These are phyloP conservation scores for Sicyos baderoa DNA, from an alignment of 306 rosid species.

Conservation along the genomic window DNA sequence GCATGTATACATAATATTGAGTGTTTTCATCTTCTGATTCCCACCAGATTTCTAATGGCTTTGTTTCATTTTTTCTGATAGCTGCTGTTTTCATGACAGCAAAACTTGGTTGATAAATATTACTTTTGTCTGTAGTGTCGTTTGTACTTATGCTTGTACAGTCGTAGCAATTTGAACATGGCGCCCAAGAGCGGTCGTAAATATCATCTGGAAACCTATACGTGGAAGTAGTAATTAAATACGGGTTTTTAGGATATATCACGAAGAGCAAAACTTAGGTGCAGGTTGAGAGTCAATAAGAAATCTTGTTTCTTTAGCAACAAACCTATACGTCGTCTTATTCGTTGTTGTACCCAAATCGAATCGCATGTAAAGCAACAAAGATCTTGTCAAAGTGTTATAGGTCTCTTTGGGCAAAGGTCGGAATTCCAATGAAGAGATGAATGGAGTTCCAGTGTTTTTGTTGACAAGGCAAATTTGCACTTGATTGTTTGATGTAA, in stretches of 20 bases:
- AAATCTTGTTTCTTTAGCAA: no score
- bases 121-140: no score
- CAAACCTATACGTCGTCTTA: background rate
- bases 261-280: no score
- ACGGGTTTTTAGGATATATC: no score
- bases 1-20: slow-evolving; percentile 33
- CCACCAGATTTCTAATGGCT: slow-evolving; percentile 21
- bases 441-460: slow-evolving; percentile 41
- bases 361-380: slow-evolving; percentile 18
- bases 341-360: slow-evolving; percentile 31
- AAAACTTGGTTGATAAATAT: no score
- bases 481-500: slow-evolving; percentile 25
- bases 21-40: slow-evolving; percentile 1
- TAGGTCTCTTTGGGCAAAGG: slow-evolving; percentile 28
- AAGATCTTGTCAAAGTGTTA: slow-evolving; percentile 7
- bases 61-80: slow-evolving; percentile 8
- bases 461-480: slow-evolving; percentile 37
- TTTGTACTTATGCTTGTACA: no score
- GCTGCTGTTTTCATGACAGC: slow-evolving; percentile 33
- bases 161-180: no score
- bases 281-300: no score
- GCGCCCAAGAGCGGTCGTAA: no score
- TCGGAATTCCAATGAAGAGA: slow-evolving; percentile 45
- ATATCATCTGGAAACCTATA: no score
- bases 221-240: no score